phyloP scores from a whole-genome alignment of 345 rosid genomes.

The Boechera stricta region DNA sequence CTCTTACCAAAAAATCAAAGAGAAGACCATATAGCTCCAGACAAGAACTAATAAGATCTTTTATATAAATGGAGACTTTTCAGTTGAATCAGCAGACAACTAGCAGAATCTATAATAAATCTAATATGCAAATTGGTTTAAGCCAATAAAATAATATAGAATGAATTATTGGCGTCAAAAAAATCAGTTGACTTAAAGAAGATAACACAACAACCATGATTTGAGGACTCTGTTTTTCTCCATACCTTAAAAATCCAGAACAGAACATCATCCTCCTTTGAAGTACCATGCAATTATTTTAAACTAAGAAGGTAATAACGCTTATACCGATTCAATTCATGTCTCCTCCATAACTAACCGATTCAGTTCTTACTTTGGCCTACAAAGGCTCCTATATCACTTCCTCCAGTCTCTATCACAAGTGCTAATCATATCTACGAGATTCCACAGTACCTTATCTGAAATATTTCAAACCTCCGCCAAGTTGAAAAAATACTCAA shows the following conservation, averaged over 20 bases:
- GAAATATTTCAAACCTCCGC: no score
- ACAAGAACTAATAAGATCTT: conserved; percentile 13
- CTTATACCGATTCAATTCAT: no score
- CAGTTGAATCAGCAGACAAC: conserved; percentile 25
- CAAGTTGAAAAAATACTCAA: no score
- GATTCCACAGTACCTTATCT: no score
- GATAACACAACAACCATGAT: background rate
- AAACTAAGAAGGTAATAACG: no score
- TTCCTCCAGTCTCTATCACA: no score
- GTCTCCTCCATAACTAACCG: no score
- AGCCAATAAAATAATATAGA: conserved; percentile 9
- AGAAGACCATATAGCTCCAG: conserved; percentile 20
- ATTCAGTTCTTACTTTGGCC: no score
- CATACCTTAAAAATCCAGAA: background rate
- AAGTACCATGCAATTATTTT: background rate
- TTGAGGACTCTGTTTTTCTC: conserved; percentile 4
- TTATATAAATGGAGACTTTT: conserved; percentile 8
- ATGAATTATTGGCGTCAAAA: conserved; percentile 14
- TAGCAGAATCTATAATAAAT: conserved; percentile 24
- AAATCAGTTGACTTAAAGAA: background rate
- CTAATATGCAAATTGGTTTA: conserved; percentile 12
- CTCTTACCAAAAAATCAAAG: conserved; percentile 39
- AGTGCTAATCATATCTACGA: no score
- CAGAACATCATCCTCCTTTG: background rate
- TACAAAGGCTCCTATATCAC: no score